Percentiles rank a stretch among this genome's conserved stretches.
phyloP scores from a whole-genome alignment of 108 stramenopile genomes.

The Skeletonema tropicum region DNA sequence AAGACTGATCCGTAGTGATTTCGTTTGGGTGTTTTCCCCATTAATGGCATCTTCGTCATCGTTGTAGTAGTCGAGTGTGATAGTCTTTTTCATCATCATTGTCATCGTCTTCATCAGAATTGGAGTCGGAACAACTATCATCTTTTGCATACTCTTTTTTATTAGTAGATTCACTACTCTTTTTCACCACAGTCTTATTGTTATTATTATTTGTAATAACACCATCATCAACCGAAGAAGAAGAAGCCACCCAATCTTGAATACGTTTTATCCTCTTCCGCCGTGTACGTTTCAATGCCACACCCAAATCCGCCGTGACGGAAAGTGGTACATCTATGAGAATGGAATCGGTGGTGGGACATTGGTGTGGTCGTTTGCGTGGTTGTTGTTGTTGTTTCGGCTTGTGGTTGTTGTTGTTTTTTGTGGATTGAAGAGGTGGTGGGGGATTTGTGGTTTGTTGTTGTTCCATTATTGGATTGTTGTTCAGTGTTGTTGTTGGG shows the following conservation, averaged over 20 bases:
- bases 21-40: conserved; percentile 37
- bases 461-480: not conserved
- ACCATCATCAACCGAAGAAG: conserved; percentile 40
- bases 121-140: conserved; percentile 22
- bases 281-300: conserved; percentile 73
- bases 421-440: too few species aligned
- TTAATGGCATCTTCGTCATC: conserved; percentile 13
- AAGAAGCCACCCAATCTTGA: conserved; percentile 37
- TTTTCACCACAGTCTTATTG: not conserved
- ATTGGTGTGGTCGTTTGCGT: conserved; percentile 13
- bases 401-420: too few species aligned
- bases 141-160: not conserved
- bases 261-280: conserved; percentile 58
- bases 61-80: conserved; percentile 18
- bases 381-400: not conserved
- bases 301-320: conserved; percentile 78
- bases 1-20: conserved; percentile 69
- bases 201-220: not conserved
- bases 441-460: too few species aligned
- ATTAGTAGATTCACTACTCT: too few species aligned
- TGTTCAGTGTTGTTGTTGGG: not conserved
- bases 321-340: conserved; percentile 69
- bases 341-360: conserved; percentile 61
- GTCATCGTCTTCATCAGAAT: conserved; percentile 22
- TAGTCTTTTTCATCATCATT: conserved; percentile 25